Conservation (phyloP, 257 asterid genomes). For the Parsonsia alboflavescens region DNA sequence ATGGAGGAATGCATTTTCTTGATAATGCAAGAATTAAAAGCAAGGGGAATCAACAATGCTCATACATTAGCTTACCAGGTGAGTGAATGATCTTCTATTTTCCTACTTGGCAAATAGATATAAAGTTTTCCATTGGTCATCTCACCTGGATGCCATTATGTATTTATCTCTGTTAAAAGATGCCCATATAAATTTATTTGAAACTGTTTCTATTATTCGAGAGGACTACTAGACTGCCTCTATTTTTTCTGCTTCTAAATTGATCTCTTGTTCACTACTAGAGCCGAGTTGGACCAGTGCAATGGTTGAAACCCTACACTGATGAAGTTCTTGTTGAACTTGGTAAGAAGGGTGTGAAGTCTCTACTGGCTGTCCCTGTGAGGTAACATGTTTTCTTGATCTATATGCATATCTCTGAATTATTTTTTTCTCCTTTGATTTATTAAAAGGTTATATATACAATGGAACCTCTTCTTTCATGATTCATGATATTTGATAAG, state of each 20-base stretch:
- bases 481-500: background rate
- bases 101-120: background rate
- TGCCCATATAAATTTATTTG: background rate
- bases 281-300: constrained; percentile 99
- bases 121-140: background rate
- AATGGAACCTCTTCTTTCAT: background rate
- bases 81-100: constrained; percentile 3
- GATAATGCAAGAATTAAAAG: constrained; percentile 86
- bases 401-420: background rate
- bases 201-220: background rate
- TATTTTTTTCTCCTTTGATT: background rate
- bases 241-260: background rate
- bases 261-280: constrained; percentile 19
- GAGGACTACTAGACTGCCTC: background rate
- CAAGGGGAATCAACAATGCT: constrained; percentile 59
- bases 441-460: background rate
- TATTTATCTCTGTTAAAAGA: background rate
- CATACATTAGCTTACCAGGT: constrained; percentile 97
- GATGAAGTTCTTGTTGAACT: constrained; percentile 96
- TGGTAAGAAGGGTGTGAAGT: constrained; percentile 81
- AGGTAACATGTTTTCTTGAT: constrained; percentile 38
- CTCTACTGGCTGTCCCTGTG: constrained; percentile 87
- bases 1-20: constrained; percentile 89
- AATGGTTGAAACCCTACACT: constrained; percentile 95
- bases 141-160: background rate